Conservation (phyloP, 192 early-diverging fungal species). For the Backusella morwellensis region DNA sequence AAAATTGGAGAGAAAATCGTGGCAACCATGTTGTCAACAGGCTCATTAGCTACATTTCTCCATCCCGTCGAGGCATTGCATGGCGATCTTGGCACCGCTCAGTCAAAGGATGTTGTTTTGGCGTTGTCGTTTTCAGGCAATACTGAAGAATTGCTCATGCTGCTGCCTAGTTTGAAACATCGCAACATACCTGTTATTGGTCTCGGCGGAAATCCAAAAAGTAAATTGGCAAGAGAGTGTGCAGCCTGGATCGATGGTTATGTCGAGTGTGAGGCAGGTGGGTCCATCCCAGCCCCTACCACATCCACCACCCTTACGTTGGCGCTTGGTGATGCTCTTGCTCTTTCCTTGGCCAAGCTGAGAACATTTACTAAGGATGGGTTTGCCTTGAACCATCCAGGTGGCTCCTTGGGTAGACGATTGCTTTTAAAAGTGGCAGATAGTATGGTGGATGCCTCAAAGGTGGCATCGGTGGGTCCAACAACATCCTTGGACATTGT, state of each 20-base stretch:
- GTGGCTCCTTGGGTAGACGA: slow-evolving; percentile 38
- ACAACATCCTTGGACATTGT: slow-evolving; percentile 32
- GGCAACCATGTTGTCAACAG: slow-evolving; percentile 41
- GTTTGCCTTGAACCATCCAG: slow-evolving; percentile 48
- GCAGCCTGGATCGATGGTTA: slow-evolving; percentile 42
- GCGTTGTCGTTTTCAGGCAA: slow-evolving; percentile 47
- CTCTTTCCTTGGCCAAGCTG: slow-evolving; percentile 34
- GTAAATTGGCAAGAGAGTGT: slow-evolving; percentile 38
- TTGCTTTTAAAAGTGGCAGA: slow-evolving; percentile 39
- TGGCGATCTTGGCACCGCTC: slow-evolving; percentile 40
- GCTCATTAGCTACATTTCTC: slow-evolving; percentile 38
- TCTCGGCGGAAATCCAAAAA: slow-evolving; percentile 39
- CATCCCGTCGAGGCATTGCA: slow-evolving; percentile 48
- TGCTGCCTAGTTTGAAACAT: slow-evolving; percentile 38
- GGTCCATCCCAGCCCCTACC: slow-evolving; percentile 43
- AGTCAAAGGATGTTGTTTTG: slow-evolving; percentile 35
- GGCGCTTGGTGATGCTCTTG: slow-evolving; percentile 45
- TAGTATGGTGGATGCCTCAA: slow-evolving; percentile 19
- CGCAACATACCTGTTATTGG: slow-evolving; percentile 40
- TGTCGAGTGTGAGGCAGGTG: slow-evolving; percentile 35
- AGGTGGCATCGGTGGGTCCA: slow-evolving; percentile 24
- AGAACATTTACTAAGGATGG: slow-evolving; percentile 33
- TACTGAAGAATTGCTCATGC: slow-evolving; percentile 39
- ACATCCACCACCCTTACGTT: slow-evolving; percentile 44
- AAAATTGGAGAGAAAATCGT: slow-evolving; percentile 49